phyloP scores from a whole-genome alignment of 805 yeast species.

The Alloascoidea hylecoeti region DNA sequence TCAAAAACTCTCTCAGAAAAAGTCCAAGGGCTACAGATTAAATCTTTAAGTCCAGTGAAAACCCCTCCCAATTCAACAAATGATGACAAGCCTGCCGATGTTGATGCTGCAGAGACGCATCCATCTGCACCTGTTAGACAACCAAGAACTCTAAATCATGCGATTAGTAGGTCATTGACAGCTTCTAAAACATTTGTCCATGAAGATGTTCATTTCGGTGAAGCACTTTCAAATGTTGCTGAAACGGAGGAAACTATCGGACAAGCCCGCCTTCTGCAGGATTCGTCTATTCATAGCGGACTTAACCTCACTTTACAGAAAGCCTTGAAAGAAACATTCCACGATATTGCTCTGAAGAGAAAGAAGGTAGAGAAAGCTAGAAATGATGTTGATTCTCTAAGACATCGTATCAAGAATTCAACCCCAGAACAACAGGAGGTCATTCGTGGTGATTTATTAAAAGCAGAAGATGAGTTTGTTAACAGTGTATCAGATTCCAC shows the following conservation, averaged over 20 bases:
- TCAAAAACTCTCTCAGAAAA: slow-evolving; percentile 52
- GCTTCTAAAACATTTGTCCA: slow-evolving; percentile 15
- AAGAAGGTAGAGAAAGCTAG: slow-evolving; percentile 67
- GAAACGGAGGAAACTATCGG: slow-evolving; percentile 64
- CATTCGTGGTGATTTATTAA: slow-evolving; percentile 63
- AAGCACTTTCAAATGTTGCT: slow-evolving; percentile 53
- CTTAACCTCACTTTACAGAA: slow-evolving; percentile 56
- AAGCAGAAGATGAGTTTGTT: slow-evolving; percentile 81
- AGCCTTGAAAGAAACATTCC: slow-evolving; percentile 44
- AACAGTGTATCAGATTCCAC: slow-evolving; percentile 84
- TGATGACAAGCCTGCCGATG: slow-evolving; percentile 73
- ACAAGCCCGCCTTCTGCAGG: slow-evolving; percentile 73
- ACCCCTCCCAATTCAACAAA: too few relatives aligned
- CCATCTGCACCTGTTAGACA: slow-evolving; percentile 32
- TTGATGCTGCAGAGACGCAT: slow-evolving; percentile 54
- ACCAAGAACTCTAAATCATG: slow-evolving; percentile 81
- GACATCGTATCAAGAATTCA: slow-evolving; percentile 37
- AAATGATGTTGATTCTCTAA: slow-evolving; percentile 65
- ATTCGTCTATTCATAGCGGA: slow-evolving; percentile 50
- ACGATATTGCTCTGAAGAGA: slow-evolving; percentile 54
- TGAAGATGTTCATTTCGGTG: slow-evolving; percentile 25
- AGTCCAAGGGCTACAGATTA: slow-evolving; percentile 54
- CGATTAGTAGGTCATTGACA: slow-evolving; percentile 63
- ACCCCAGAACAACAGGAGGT: slow-evolving; percentile 58
- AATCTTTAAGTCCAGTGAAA: too few relatives aligned